Conservation (phyloP, 2,329 filamentous ascomycete species). For the Xylariomycetidae sp. region DNA sequence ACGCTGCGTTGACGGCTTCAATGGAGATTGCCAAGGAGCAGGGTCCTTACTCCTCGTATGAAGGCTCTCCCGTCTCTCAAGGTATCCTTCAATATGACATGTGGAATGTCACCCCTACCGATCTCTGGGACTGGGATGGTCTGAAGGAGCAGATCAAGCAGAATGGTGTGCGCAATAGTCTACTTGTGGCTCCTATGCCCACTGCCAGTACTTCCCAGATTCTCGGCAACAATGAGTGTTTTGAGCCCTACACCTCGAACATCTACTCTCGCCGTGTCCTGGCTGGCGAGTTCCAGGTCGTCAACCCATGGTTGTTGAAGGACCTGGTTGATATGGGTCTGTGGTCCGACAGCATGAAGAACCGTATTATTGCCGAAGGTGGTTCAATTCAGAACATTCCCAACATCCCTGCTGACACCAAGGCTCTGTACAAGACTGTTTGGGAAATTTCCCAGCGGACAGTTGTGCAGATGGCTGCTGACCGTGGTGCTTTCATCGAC, state of each 20-base stretch:
- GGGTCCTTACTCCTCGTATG: slow-evolving; percentile 84
- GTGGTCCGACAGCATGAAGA: slow-evolving; percentile 99
- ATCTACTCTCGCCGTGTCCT: slow-evolving; percentile 98
- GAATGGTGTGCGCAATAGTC: slow-evolving; percentile 90
- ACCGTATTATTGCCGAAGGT: slow-evolving; percentile 96
- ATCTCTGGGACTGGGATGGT: slow-evolving; percentile 92
- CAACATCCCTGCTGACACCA: slow-evolving; percentile 93
- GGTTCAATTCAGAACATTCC: slow-evolving; percentile 96
- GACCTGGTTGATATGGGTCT: slow-evolving; percentile 96
- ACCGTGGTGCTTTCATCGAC: slow-evolving; percentile 97
- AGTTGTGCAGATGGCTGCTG: slow-evolving; percentile 96
- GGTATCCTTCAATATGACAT: slow-evolving; percentile 97
- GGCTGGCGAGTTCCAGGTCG: slow-evolving; percentile 97
- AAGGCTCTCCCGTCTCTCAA: slow-evolving; percentile 90
- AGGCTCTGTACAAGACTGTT: slow-evolving; percentile 97
- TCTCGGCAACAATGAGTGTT: slow-evolving; percentile 98
- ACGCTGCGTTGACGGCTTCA: slow-evolving; percentile 86
- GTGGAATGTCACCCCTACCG: slow-evolving; percentile 91
- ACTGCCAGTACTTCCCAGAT: slow-evolving; percentile 97
- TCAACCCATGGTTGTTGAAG: slow-evolving; percentile 98
- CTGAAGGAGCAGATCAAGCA: slow-evolving; percentile 89
- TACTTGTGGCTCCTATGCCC: slow-evolving; percentile 95
- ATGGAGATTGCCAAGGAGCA: slow-evolving; percentile 78
- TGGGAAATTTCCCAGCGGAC: slow-evolving; percentile 98
- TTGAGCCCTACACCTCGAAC: slow-evolving; percentile 99